A percentile compares a stretch with the other conserved stretches of the same genome.
Conservation (phyloP, 768 basidiomycete genomes). For the Lyophyllum atratum region DNA sequence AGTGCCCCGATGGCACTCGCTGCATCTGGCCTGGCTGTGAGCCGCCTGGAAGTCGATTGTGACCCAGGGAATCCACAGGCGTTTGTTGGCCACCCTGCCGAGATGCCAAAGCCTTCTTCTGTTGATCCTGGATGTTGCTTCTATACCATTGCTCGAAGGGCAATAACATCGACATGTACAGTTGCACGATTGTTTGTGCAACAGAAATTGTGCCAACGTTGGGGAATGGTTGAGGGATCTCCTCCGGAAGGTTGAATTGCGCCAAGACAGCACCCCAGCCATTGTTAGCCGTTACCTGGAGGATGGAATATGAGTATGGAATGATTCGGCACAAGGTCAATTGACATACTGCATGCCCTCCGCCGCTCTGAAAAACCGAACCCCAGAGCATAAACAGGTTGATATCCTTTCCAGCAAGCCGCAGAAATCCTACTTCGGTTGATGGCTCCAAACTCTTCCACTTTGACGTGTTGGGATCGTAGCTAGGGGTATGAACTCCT, state of each 20-base stretch:
- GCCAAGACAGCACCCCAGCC: slow-evolving; percentile 56
- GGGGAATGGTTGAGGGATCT: slow-evolving; percentile 43
- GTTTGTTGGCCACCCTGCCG: slow-evolving; percentile 38
- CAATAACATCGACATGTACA: slow-evolving; percentile 62
- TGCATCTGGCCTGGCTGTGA: slow-evolving; percentile 25
- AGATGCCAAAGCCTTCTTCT: slow-evolving; percentile 52
- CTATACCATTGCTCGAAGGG: slow-evolving; percentile 77
- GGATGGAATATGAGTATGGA: slow-evolving; percentile 10
- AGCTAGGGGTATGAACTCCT: slow-evolving; percentile 56
- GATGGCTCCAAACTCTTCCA: slow-evolving; percentile 71
- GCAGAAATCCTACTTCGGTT: slow-evolving; percentile 62
- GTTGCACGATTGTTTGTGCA: slow-evolving; percentile 51
- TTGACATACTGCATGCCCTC: slow-evolving; percentile 56
- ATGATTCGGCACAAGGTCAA: slow-evolving; percentile 9
- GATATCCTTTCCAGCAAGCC: slow-evolving; percentile 72
- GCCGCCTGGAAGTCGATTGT: slow-evolving; percentile 9
- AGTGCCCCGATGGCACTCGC: slow-evolving; percentile 20
- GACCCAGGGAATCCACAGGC: slow-evolving; percentile 4
- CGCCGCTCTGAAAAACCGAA: slow-evolving; percentile 60
- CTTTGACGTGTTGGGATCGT: slow-evolving; percentile 61
- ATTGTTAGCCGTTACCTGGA: slow-evolving; percentile 51
- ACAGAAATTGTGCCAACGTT: slow-evolving; percentile 49
- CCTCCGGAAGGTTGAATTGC: slow-evolving; percentile 64
- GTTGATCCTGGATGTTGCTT: slow-evolving; percentile 61
- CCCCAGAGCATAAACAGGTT: slow-evolving; percentile 78